Evolutionary conservation across 2,329 filamentous ascomycete genomes (phyloP), one percentile per base, ranked within the genome.

Genomic region (Colletotrichum higginsianum): DNA sequence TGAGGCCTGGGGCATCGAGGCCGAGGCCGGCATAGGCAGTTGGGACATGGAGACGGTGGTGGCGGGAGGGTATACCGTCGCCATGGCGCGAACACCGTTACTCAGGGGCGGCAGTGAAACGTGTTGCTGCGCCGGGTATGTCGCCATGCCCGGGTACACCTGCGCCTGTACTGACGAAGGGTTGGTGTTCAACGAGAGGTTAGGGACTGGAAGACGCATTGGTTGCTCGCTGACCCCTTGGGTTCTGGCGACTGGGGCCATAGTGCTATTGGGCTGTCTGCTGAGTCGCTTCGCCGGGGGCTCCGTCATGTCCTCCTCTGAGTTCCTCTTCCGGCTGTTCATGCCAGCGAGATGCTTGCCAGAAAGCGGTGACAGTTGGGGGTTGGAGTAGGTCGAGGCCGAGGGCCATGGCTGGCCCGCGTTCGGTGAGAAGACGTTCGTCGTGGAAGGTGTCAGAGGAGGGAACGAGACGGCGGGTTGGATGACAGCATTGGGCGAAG

Each of bases 31-130:
- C 23, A 75, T 73, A 21, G 74, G 73, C 40, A 75, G 73, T 62
- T 72, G 60, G 9, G 70, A 61, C 38, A 72, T 66, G n/a, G 75
- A 67, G 44, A 76, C 74, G n/a, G 76, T 57, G 2, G 80, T 52
- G 46, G 35, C 38, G 15, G 80, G 74, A 58, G 90, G 87, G 79
- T 93, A 98, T 2, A 95, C 92, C 21, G 93, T 90, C 8, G 92
- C 88, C 91, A 97, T 95, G 11, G 94, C 89, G 60, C 93, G 90
- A 46, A 88, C 82, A n/a, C 87, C 86, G 15, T 87, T 84, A 16
- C 88, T 87, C 18, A 93, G 80, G 2, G 91, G 88, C 16, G 92
- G 91, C 12, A 93, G 84, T 26, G 92, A 91, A 26, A 90, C 83
- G 7, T 81, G 77, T 23, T 80, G 85, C 52, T 86, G 83, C 3